Base-by-base conservation (phyloP, 345 rosid species). In the Punica granatum region DNA sequence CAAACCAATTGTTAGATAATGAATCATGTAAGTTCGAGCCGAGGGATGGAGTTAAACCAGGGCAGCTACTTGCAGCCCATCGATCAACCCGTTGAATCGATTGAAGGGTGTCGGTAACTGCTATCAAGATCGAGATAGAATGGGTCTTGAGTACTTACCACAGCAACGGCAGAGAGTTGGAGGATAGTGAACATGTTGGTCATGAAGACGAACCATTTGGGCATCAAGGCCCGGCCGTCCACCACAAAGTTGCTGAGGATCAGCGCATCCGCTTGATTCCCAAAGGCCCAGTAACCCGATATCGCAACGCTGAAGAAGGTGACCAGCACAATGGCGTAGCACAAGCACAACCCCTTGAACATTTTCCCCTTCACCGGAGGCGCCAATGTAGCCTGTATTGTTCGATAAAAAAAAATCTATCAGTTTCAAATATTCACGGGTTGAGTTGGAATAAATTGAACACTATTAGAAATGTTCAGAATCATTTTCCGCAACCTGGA, bases 221-320 rank as follows among this genome's bases (percentile, higher is more conserved):
- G 89, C 42, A 90, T 74, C 73, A 90, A 76, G 56, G 77, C 68
- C 34, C 74, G 72, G 54, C 83, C 81, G 56, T 74, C 46, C 31
- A 66, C 70, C 36, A 81, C 64, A 71, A 88, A 87, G 63, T 88
- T 93, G 77, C 72, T 77, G 66, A 87, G 92, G 44, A 90, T 54
- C 8, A 87, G 84, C 44, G 88, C 89, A 46, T 80, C 72, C 54
- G 90, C 68, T 68, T 73, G 64, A 48, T 85, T 90, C 18, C 97
- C 98, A 63, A 93, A 93, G 60, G 97, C 98, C 98, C 97, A 93
- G 44, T 86, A 93, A 1, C 97, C 94, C 1, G 94, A 84, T 30
- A 93, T 81, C 14, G 94, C 85, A 34, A 93, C 96, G 13, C 76
- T 81, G 67, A 86, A 88, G 80, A 84, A 93, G 39, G 98, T 90